Base-by-base conservation (phyloP, 2,329 filamentous ascomycete species). In the Stromatinia cepivora region DNA sequence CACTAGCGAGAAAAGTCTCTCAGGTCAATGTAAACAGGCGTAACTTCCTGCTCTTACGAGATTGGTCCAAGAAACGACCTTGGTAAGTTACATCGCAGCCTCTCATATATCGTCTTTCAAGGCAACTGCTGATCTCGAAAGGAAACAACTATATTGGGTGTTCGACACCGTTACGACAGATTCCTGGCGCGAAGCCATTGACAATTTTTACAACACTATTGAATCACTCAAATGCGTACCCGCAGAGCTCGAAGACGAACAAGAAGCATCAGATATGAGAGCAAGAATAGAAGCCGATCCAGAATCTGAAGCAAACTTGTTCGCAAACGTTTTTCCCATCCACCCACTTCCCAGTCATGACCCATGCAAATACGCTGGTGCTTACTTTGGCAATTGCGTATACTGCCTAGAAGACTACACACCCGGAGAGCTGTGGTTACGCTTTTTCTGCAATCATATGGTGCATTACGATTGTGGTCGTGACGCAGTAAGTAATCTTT, bases 391-490 rank as follows among this genome's bases (percentile, higher is more conserved):
- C 10, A 58, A 28, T 15, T 74, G 70, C 25, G 28, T 46, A 4
- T 71, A 71, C 17, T 73, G 73, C 53, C 11, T 42, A 0, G 56
- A 71, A 17, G 58, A 57, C 3, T 72, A 64, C 39, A n/a, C 34
- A 42, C 15, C 57, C 1, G 36, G 34, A 39, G 42, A 66, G 3
- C 48, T 52, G 10, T 52, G 73, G 22, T 52, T 66, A 4, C 59
- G 57, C 13, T 70, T 73, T 17, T 70, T 73, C 52, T 74, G 73
- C 39, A 36, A 69, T 17, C 72, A 74, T n/a, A 22, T 67, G n/a
- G 68, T 69, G 15, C 72, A 73, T 46, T 69, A 69, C 54, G 13
- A 46, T 7, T 73, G 72, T 52, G 67, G 69, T 34, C 67, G 67
- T 6, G 25, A 31, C 6, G 11, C 48, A 20, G 61, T 64, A 39